These are phyloP conservation scores for Rhytidiadelphus loreus DNA, from an alignment of 225 moss, liverwort and hornwort species.

Conservation along the genomic window DNA sequence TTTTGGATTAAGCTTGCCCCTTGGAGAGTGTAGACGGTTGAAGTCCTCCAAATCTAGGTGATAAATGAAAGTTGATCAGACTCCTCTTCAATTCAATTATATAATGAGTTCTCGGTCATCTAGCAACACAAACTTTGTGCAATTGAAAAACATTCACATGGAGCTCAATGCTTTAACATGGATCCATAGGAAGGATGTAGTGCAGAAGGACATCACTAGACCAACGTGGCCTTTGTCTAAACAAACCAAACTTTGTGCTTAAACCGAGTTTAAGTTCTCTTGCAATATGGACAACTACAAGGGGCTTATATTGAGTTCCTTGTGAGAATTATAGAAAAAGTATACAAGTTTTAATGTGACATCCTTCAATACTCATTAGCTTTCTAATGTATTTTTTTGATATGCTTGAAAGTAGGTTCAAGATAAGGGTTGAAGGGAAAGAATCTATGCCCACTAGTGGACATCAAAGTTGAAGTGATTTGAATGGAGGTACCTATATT, in stretches of 20 bases:
- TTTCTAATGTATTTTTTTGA: accelerated
- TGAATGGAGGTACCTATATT: background rate
- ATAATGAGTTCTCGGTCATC: background rate
- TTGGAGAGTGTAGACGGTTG: background rate
- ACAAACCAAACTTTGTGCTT: background rate
- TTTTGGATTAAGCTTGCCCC: background rate
- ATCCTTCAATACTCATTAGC: accelerated
- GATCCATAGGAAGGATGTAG: background rate
- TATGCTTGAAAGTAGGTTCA: background rate
- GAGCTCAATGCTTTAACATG: accelerated
- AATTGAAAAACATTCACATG: background rate
- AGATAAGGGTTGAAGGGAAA: background rate
- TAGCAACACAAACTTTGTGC: background rate
- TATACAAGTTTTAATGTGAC: background rate
- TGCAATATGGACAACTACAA: accelerated
- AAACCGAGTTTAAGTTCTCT: background rate
- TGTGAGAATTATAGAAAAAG: accelerated
- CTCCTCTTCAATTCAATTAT: background rate
- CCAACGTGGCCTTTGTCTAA: background rate
- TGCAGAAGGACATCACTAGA: accelerated
- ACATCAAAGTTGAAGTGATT: background rate
- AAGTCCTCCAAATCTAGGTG: background rate
- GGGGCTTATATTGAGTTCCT: background rate
- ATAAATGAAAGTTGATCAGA: background rate
- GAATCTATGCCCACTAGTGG: accelerated